phyloP scores from a whole-genome alignment of 768 basidiomycete genomes.

The Hemileccinum rubropunctum region DNA sequence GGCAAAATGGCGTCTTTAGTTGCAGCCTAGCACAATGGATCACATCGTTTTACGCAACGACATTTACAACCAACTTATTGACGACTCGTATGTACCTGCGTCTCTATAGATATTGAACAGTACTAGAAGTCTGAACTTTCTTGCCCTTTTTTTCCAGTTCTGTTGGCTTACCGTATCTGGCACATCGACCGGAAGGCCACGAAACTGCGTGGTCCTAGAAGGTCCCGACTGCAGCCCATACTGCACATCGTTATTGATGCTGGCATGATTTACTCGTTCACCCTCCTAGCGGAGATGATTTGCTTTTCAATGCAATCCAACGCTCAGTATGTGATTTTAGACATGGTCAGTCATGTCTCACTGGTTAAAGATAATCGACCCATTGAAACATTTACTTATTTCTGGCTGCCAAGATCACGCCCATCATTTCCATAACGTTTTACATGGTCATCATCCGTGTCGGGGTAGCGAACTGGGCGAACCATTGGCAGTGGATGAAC shows the following conservation, averaged over 20 bases:
- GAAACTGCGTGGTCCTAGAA: neutral
- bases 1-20: too few species aligned
- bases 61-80: neutral
- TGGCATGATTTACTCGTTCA: constrained; percentile 2
- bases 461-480: too few species aligned
- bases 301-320: neutral
- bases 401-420: too few species aligned
- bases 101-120: neutral
- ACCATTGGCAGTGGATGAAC: too few species aligned
- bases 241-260: constrained; percentile 5
- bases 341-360: constrained; percentile 2
- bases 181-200: neutral
- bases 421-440: too few species aligned
- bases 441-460: too few species aligned
- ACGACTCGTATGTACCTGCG: constrained; percentile 1
- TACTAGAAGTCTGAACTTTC: neutral
- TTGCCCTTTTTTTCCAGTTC: neutral
- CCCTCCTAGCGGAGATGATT: neutral
- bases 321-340: constrained; percentile 6
- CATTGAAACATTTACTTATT: too few species aligned
- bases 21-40: too few species aligned
- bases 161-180: constrained; percentile 4
- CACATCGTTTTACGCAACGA: too few species aligned
- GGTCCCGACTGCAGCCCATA: constrained; percentile 1
- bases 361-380: too few species aligned